Conservation (phyloP, 2,329 filamentous ascomycete species). For the Parastagonospora avenae region DNA sequence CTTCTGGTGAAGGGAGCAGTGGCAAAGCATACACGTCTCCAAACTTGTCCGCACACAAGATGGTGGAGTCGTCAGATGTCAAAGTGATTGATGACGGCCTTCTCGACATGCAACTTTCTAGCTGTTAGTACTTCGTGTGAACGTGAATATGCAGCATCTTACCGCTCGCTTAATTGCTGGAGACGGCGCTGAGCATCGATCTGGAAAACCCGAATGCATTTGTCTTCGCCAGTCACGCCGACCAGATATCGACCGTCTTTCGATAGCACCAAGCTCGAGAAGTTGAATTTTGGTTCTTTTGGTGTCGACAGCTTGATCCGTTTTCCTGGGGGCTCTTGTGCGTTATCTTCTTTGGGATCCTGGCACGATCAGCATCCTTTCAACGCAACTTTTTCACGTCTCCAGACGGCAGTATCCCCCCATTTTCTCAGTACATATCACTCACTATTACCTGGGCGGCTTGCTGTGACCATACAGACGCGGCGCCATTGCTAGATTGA, state of each 20-base stretch:
- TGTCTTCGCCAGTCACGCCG: conserved; percentile 87
- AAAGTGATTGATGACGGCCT: conserved; percentile 78
- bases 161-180: conserved; percentile 74
- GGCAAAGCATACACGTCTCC: conserved; percentile 93
- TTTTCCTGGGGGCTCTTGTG: conserved; percentile 47
- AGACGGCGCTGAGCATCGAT: conserved; percentile 67
- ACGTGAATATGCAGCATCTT: conserved; percentile 17
- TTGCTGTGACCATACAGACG: conserved; percentile 36
- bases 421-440: conserved; percentile 3
- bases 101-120: conserved; percentile 80
- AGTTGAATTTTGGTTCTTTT: conserved; percentile 57
- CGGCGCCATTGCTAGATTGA: conserved; percentile 37
- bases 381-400: too few species aligned
- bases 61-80: conserved; percentile 70
- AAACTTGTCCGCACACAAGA: conserved; percentile 91
- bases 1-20: conserved; percentile 58
- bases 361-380: conserved; percentile 5
- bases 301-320: conserved; percentile 48
- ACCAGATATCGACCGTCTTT: conserved; percentile 70
- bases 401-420: not conserved
- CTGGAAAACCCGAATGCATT: conserved; percentile 82
- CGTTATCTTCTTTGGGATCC: conserved; percentile 23
- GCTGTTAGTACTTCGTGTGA: conserved; percentile 13
- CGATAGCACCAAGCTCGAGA: conserved; percentile 72
- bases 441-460: conserved; percentile 28